Evolutionary conservation across 2,329 filamentous ascomycete genomes (phyloP).

Genomic region (Sporothrix inflata): DNA sequence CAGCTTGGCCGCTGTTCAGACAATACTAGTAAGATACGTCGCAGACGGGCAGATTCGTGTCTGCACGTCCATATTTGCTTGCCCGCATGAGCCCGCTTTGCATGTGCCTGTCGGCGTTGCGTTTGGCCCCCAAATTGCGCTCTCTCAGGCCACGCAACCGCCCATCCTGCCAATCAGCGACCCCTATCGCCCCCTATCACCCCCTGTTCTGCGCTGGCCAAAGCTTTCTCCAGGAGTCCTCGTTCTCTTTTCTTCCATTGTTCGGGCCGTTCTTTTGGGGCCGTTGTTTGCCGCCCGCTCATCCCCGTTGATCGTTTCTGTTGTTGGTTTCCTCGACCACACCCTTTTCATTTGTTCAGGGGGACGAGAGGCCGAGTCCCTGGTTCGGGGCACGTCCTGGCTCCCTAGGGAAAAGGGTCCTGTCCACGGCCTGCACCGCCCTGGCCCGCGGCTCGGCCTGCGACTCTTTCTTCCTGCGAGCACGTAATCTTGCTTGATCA

Average conservation of each 20-base stretch:
- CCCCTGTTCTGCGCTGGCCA: neutral
- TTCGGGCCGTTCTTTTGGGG: neutral
- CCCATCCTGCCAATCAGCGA: neutral
- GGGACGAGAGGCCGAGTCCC: too few relatives aligned
- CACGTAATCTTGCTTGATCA: neutral
- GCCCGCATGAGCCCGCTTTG: neutral
- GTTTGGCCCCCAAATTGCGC: constrained; percentile 18
- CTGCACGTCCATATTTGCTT: neutral
- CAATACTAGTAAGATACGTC: too few relatives aligned
- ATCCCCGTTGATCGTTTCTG: neutral
- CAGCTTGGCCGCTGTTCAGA: neutral
- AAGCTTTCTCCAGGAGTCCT: neutral
- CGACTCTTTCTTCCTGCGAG: neutral
- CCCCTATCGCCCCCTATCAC: neutral
- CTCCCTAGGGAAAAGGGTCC: too few relatives aligned
- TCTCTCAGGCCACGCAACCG: neutral
- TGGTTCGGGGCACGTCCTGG: too few relatives aligned
- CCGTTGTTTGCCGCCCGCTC: too few relatives aligned
- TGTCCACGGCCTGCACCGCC: neutral
- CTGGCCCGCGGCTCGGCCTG: neutral
- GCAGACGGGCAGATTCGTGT: neutral
- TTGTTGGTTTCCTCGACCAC: neutral
- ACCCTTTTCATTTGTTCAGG: neutral
- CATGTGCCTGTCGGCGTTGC: neutral
- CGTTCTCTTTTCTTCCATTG: too few relatives aligned